These are phyloP conservation scores for Isoetes engelmannii DNA, from an alignment of 83 land plant genomes.

Conservation along the genomic window DNA sequence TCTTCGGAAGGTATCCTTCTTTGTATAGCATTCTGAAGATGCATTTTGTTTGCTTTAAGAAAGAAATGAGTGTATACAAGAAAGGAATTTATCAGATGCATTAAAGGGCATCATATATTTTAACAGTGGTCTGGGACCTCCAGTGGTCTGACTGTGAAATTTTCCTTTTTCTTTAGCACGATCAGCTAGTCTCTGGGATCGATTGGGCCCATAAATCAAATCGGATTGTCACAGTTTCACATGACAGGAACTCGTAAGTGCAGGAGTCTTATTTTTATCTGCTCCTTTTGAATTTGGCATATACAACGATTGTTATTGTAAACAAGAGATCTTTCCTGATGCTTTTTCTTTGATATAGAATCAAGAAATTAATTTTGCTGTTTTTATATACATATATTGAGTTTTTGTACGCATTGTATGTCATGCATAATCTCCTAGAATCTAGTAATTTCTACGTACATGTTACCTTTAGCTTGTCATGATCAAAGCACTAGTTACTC, in stretches of 20 bases:
- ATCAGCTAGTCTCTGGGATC: slow-evolving; percentile 85
- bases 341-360: too few relatives aligned
- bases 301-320: too few relatives aligned
- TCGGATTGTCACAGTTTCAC: slow-evolving; percentile 89
- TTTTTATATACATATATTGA: too few relatives aligned
- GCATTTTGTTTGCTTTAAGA: background rate
- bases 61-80: background rate
- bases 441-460: too few relatives aligned
- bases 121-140: background rate
- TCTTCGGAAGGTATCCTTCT: slow-evolving; percentile 53
- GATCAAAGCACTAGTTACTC: too few relatives aligned
- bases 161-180: slow-evolving; percentile 61
- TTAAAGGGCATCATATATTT: background rate
- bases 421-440: too few relatives aligned
- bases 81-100: background rate
- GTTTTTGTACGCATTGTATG: too few relatives aligned
- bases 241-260: slow-evolving; percentile 96
- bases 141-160: slow-evolving; percentile 1
- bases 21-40: background rate
- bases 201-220: slow-evolving; percentile 86
- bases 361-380: too few relatives aligned
- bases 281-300: background rate
- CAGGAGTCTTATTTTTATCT: background rate
- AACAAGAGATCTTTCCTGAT: too few relatives aligned
- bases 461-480: too few relatives aligned